Conservation (phyloP, 192 early-diverging fungal species). For the Coemansia sp. region DNA sequence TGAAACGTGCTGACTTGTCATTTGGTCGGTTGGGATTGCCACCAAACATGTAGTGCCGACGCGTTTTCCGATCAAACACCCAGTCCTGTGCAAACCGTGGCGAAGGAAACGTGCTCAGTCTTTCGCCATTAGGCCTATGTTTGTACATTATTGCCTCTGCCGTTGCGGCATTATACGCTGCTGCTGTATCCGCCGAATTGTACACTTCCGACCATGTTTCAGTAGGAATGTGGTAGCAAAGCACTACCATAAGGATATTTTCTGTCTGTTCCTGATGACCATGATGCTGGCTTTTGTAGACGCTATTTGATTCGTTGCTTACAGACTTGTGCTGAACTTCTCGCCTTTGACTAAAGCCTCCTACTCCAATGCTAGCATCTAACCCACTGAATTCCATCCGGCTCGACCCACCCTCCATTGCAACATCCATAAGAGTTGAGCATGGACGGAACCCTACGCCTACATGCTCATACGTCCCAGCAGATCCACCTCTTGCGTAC, state of each 20-base stretch:
- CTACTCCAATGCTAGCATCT: neutral
- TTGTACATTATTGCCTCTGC: neutral
- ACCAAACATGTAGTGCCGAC: constrained; percentile 88
- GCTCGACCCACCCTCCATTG: neutral
- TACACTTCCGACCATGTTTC: constrained; percentile 54
- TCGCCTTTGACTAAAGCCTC: neutral
- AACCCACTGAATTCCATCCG: neutral
- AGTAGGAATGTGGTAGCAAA: constrained; percentile 56
- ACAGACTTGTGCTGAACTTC: neutral
- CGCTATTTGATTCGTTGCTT: constrained; percentile 3
- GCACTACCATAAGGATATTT: constrained; percentile 41
- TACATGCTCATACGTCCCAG: constrained; percentile 1
- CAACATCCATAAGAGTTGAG: constrained; percentile 36
- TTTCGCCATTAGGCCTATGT: neutral
- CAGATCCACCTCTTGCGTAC: constrained; percentile 6
- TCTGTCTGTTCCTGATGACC: constrained; percentile 14
- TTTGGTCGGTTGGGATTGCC: constrained; percentile 72
- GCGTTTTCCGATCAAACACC: constrained; percentile 73
- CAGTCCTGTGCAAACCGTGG: constrained; percentile 93
- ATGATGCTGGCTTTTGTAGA: constrained; percentile 3
- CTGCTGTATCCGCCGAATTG: constrained; percentile 27
- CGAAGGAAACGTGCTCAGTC: constrained; percentile 57
- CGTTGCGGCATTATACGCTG: constrained; percentile 49
- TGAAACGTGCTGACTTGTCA: constrained; percentile 49
- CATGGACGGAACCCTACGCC: constrained; percentile 35